phyloP scores from a whole-genome alignment of 2,329 filamentous ascomycete genomes.

The Penicillium sp. region DNA sequence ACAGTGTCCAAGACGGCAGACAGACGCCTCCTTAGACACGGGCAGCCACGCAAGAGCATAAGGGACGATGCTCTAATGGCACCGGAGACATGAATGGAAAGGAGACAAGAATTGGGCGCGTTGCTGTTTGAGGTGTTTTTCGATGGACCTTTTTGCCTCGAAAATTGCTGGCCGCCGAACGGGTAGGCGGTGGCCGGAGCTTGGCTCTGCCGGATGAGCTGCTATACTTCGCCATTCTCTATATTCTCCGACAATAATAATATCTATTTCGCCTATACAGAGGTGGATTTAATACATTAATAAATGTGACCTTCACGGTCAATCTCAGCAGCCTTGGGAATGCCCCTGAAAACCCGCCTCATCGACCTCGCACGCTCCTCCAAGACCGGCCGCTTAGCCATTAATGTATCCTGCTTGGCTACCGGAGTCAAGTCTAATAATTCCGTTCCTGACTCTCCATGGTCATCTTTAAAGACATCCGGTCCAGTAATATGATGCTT shows the following conservation, averaged over 20 bases:
- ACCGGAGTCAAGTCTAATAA: slow-evolving; percentile 34
- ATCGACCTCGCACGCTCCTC: slow-evolving; percentile 24
- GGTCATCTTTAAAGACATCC: slow-evolving; percentile 80
- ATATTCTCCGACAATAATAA: background rate
- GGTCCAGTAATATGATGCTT: slow-evolving; percentile 77
- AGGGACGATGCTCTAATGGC: slow-evolving; percentile 19
- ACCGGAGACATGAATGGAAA: slow-evolving; percentile 20
- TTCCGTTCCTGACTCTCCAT: slow-evolving; percentile 29
- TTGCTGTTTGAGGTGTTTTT: slow-evolving; percentile 6
- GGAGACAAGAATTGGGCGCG: slow-evolving; percentile 2
- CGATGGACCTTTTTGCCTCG: slow-evolving; percentile 16
- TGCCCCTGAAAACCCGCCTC: slow-evolving; percentile 57
- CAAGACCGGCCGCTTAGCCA: slow-evolving; percentile 25
- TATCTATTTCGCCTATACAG: background rate
- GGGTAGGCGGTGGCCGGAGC: slow-evolving; percentile 27
- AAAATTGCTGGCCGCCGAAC: slow-evolving; percentile 25
- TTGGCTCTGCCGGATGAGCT: slow-evolving; percentile 5
- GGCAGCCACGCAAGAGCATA: slow-evolving; percentile 47
- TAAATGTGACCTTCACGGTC: slow-evolving; percentile 41
- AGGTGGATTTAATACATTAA: slow-evolving; percentile 16
- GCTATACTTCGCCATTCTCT: background rate
- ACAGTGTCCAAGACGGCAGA: slow-evolving; percentile 38
- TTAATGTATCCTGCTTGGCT: slow-evolving; percentile 25
- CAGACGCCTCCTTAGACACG: slow-evolving; percentile 43
- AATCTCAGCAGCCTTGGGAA: slow-evolving; percentile 54